Evolutionary conservation across 345 rosid genomes (phyloP).

Genomic region (Linum tenue): DNA sequence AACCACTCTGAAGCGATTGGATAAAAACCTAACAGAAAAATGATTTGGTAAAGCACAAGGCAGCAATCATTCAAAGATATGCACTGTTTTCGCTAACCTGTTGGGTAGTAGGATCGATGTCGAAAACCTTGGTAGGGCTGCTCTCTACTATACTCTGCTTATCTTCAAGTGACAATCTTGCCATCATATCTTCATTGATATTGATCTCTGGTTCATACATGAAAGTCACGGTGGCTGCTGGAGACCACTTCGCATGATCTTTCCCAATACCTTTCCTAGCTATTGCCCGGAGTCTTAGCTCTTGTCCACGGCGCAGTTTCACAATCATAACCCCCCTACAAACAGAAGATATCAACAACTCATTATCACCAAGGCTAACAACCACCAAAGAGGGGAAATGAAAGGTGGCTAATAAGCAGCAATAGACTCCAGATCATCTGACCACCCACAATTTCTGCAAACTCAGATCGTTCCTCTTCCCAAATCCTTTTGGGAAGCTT

Average conservation of each 20-base stretch:
- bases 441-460: background rate
- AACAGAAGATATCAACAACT: background rate
- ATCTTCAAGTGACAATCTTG: slow-evolving; percentile 56
- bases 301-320: slow-evolving; percentile 81
- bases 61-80: background rate
- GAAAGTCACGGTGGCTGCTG: slow-evolving; percentile 97
- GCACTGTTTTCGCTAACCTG: slow-evolving; percentile 36
- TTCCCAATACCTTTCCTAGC: slow-evolving; percentile 95
- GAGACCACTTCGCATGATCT: slow-evolving; percentile 98
- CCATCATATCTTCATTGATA: slow-evolving; percentile 87
- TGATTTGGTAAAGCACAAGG: background rate
- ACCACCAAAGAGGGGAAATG: background rate
- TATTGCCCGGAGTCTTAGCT: slow-evolving; percentile 76
- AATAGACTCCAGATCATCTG: background rate
- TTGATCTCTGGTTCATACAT: slow-evolving; percentile 91
- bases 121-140: slow-evolving; percentile 87
- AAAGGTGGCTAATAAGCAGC: background rate
- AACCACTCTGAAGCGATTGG: background rate
- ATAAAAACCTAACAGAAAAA: background rate
- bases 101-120: slow-evolving; percentile 46
- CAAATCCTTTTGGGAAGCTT: too few relatives aligned
- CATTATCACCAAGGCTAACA: background rate
- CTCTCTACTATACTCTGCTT: slow-evolving; percentile 70
- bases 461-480: too few relatives aligned
- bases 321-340: slow-evolving; percentile 83